These are phyloP conservation scores for Thelephora aurantiotincta DNA, from an alignment of 768 basidiomycete species.

Conservation along the genomic window DNA sequence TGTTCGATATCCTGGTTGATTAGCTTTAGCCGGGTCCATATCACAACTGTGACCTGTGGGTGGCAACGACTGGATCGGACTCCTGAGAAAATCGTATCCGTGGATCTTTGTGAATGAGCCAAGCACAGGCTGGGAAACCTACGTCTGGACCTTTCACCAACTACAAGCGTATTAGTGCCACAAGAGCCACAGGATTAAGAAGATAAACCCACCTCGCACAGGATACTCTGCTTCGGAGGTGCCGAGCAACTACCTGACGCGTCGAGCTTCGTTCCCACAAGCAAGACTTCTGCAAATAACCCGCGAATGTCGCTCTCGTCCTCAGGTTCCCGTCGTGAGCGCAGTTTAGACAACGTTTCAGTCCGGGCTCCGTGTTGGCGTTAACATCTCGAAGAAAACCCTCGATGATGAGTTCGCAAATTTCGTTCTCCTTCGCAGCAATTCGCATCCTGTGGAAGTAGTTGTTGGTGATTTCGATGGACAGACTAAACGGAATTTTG, in stretches of 20 bases:
- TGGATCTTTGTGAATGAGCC: constrained; percentile 81
- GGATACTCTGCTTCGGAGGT: constrained; percentile 14
- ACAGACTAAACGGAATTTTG: too few relatives aligned
- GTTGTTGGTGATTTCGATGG: too few relatives aligned
- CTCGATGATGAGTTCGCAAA: constrained; percentile 65
- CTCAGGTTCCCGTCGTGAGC: constrained; percentile 61
- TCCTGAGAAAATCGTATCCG: constrained; percentile 80
- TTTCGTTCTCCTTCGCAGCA: constrained; percentile 23
- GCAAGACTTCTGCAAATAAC: constrained; percentile 74
- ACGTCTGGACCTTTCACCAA: constrained; percentile 66
- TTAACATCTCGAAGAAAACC: constrained; percentile 71
- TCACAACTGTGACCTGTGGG: constrained; percentile 67
- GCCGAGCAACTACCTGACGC: constrained; percentile 30
- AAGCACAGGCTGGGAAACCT: constrained; percentile 30
- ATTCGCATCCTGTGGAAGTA: constrained; percentile 4
- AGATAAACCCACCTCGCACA: constrained; percentile 20
- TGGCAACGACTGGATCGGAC: constrained; percentile 63
- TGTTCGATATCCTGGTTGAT: constrained; percentile 43
- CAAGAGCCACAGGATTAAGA: neutral
- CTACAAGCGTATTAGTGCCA: constrained; percentile 20
- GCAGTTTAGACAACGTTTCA: constrained; percentile 74
- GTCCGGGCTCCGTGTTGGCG: constrained; percentile 76
- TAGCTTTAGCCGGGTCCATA: constrained; percentile 53
- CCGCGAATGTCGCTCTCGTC: constrained; percentile 69
- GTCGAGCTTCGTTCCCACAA: constrained; percentile 68